phyloP scores from a whole-genome alignment of 2,329 filamentous ascomycete species.

The Aspergillus jensenii region DNA sequence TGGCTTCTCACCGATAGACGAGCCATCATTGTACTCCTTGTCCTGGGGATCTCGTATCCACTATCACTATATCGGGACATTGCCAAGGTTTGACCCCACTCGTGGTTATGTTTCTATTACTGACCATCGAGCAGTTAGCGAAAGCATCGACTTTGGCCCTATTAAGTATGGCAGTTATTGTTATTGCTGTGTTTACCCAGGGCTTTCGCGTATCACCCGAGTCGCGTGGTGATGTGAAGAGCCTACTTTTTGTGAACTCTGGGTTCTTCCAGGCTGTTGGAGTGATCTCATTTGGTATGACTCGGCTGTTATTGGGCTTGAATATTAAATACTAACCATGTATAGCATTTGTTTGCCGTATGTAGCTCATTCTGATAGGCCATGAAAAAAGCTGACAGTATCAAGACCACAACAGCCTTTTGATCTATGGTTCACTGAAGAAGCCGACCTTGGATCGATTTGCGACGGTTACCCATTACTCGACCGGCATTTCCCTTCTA shows the following conservation, averaged over 20 bases:
- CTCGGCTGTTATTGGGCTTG: neutral
- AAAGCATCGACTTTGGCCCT: conserved; percentile 94
- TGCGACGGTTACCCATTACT: conserved; percentile 88
- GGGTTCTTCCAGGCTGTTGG: conserved; percentile 96
- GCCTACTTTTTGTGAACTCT: conserved; percentile 73
- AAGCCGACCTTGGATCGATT: conserved; percentile 97
- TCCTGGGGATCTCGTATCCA: conserved; percentile 83
- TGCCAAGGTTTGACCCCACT: conserved; percentile 68
- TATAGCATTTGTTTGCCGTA: conserved; percentile 66
- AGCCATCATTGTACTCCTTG: conserved; percentile 84
- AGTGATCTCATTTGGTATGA: conserved; percentile 91
- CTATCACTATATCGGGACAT: conserved; percentile 94
- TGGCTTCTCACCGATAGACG: conserved; percentile 79
- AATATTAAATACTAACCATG: conserved; percentile 31
- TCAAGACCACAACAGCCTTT: conserved; percentile 84
- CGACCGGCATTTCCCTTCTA: conserved; percentile 83
- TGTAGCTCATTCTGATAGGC: conserved; percentile 20
- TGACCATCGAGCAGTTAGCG: conserved; percentile 65
- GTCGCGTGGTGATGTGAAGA: conserved; percentile 68
- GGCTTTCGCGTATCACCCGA: conserved; percentile 71
- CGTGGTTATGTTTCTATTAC: conserved; percentile 3
- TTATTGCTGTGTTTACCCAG: conserved; percentile 84
- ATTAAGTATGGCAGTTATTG: conserved; percentile 87
- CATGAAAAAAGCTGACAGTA: conserved; percentile 19
- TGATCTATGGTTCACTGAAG: conserved; percentile 94